Evolutionary conservation across 768 basidiomycete genomes (phyloP), one percentile per base, ranked within the genome.

Genomic region (Rhizopogon rudus): DNA sequence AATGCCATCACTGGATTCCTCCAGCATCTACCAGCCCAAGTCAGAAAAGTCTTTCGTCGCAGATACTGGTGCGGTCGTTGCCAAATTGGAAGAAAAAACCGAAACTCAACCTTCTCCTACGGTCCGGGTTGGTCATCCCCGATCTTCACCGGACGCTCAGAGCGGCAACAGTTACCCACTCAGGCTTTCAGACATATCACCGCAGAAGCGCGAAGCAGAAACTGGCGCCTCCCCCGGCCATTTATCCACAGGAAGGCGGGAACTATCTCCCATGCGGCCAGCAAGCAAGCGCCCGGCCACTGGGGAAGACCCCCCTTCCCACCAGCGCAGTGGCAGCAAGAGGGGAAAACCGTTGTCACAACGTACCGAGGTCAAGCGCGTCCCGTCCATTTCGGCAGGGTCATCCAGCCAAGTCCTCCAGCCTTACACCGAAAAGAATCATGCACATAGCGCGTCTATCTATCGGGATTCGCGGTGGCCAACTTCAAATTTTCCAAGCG

Each of bases 111-210:
- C 45, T 51, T 46, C 43, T 8, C 44, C 50, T 41, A 25, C 9
- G 50, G 45, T 17, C 25, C 13, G 41, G 13, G 14, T 29, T 50
- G 17, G 13, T 5, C 6, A 29, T 35, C 20, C 41, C 40, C 51
- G 17, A 42, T 49, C 9, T 29, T 50, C 41, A 52, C 46, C 39
- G n/a, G 44, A 51, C 29, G 10, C 20, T 39, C 35, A n/a, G 14
- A 54, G 7, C 29, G 16, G 31, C 10, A 40, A 52, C 35, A 44
- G 54, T 35, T 53, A 53, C 25, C 70, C 68, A 33, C 63, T 82
- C 40, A 79, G 77, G 45, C 44, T 81, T 58, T 81, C 81, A 40
- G 78, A 82, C 61, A 69, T 82, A 60, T 83, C 82, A 6, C 80
- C 80, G 57, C 57, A 59, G 52, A 71, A 65, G 57, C 58, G 43